Evolutionary conservation across 78 protist species (phyloP).

Genomic region (Protostelium mycophagum): DNA sequence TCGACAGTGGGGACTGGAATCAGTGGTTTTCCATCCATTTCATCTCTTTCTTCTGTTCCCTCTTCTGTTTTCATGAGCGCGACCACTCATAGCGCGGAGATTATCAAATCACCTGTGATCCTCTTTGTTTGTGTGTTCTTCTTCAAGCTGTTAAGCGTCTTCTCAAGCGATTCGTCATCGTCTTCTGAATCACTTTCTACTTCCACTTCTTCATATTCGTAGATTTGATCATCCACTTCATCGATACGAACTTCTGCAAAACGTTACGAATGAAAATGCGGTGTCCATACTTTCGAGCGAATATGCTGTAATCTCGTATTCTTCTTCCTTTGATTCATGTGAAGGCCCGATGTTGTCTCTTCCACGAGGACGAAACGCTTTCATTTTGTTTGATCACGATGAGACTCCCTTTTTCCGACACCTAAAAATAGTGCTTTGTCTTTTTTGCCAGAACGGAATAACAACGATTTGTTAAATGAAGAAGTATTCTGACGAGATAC

Average conservation of each 20-base stretch:
- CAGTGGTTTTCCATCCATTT: not conserved
- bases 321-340: not conserved
- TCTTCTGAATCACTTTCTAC: not conserved
- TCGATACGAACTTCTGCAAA: not conserved
- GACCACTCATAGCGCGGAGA: not conserved
- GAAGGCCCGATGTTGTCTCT: no score
- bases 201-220: slow-evolving; percentile 1
- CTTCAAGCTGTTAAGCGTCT: not conserved
- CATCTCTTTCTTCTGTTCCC: not conserved
- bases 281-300: not conserved
- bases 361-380: no score
- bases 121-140: not conserved
- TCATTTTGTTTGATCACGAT: no score
- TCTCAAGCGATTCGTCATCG: not conserved
- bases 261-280: not conserved
- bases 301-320: not conserved
- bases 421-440: no score
- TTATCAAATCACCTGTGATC: no score
- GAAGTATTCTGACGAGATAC: no score
- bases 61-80: not conserved
- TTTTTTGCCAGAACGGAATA: no score
- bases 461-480: no score
- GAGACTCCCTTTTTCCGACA: no score
- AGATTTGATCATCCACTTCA: not conserved
- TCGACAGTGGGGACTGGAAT: not conserved